Conservation (phyloP, 1,139 yeast genomes). For the Pichia sp. region DNA sequence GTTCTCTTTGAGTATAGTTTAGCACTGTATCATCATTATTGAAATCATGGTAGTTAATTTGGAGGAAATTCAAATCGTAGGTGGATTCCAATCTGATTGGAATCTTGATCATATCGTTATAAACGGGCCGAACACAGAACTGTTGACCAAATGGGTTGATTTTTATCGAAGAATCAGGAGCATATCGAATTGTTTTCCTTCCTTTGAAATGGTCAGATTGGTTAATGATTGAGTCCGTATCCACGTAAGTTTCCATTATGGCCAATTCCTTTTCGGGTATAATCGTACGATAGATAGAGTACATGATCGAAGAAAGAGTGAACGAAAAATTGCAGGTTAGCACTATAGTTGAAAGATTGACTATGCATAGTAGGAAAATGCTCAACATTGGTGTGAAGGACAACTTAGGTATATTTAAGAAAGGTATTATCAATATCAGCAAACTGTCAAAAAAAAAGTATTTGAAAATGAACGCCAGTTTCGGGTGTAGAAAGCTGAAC, state of each 20-base stretch:
- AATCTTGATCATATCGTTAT: constrained; percentile 38
- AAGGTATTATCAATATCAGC: constrained; percentile 65
- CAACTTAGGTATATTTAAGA: constrained; percentile 59
- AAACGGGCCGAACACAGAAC: constrained; percentile 53
- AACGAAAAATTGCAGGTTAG: constrained; percentile 40
- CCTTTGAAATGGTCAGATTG: constrained; percentile 78
- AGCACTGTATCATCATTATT: constrained; percentile 45
- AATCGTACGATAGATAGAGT: constrained; percentile 42
- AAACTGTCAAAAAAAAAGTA: constrained; percentile 69
- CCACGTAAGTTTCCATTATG: constrained; percentile 54
- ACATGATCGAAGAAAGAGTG: constrained; percentile 36
- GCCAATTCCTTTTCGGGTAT: constrained; percentile 60
- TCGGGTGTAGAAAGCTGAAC: constrained; percentile 41
- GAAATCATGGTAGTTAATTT: constrained; percentile 58
- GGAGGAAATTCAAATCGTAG: constrained; percentile 62
- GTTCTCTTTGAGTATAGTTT: constrained; percentile 55
- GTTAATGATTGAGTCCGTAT: constrained; percentile 45
- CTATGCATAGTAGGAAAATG: constrained; percentile 37
- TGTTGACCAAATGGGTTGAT: constrained; percentile 71
- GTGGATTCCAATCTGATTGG: constrained; percentile 85
- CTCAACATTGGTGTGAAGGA: constrained; percentile 43
- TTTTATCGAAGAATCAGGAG: constrained; percentile 87
- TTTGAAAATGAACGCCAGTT: constrained; percentile 60
- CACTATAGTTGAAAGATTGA: constrained; percentile 40
- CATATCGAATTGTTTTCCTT: constrained; percentile 73